phyloP scores from a whole-genome alignment of 106 monocot species.

The Xerophyta viscosa region DNA sequence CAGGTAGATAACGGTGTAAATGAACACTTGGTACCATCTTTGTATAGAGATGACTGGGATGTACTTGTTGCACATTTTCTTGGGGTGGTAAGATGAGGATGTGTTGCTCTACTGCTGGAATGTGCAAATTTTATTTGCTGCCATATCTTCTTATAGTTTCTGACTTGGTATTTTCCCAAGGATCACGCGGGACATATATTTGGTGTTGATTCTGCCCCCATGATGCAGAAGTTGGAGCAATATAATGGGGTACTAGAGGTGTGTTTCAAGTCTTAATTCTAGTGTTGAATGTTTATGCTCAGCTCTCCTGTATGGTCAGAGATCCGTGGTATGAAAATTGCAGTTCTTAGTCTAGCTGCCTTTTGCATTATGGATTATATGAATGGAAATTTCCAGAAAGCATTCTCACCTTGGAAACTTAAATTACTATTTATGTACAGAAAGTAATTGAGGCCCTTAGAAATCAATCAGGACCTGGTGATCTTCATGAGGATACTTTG shows the following conservation, averaged over 20 bases:
- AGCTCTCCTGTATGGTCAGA: no score
- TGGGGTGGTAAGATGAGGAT: slow-evolving; percentile 68
- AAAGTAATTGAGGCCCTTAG: slow-evolving; percentile 62
- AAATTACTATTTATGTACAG: slow-evolving; percentile 22
- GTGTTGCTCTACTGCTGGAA: not conserved
- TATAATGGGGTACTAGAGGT: slow-evolving; percentile 83
- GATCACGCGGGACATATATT: slow-evolving; percentile 98
- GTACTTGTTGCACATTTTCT: slow-evolving; percentile 98
- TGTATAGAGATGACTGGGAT: slow-evolving; percentile 89
- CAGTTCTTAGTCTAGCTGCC: no score
- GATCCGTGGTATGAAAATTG: no score
- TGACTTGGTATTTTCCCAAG: slow-evolving; percentile 17
- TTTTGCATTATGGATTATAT: no score
- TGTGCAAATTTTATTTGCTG: not conserved
- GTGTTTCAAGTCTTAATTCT: no score
- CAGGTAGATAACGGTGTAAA: slow-evolving; percentile 85
- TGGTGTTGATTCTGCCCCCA: slow-evolving; percentile 83
- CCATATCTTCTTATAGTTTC: slow-evolving; percentile 1
- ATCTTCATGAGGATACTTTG: slow-evolving; percentile 81
- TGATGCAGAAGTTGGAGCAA: slow-evolving; percentile 89
- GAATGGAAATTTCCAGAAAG: no score
- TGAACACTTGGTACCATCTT: slow-evolving; percentile 72
- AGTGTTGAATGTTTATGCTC: no score
- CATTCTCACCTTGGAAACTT: no score
- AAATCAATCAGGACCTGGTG: slow-evolving; percentile 64